These are phyloP conservation scores for Gardenia jasminoides DNA, from an alignment of 257 asterid species.

Conservation along the genomic window DNA sequence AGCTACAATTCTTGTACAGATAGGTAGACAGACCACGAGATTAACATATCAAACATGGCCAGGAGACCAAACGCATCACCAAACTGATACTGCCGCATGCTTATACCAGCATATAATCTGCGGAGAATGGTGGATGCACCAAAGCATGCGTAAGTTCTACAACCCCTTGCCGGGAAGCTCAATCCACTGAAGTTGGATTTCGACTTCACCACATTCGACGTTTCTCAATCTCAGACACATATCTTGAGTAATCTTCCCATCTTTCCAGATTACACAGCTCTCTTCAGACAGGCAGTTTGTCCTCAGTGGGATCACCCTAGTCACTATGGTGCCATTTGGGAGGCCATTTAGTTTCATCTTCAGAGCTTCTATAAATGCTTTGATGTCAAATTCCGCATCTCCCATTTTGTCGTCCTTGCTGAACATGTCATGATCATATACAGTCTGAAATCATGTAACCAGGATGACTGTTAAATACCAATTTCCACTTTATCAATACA, in stretches of 20 bases:
- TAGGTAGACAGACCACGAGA: not conserved
- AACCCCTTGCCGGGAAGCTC: constrained; percentile 43
- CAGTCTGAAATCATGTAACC: constrained; percentile 32
- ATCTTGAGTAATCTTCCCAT: constrained; percentile 38
- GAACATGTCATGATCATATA: constrained; percentile 50
- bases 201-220: constrained; percentile 50
- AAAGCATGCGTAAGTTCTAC: constrained; percentile 13
- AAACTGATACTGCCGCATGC: not conserved
- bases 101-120: not conserved
- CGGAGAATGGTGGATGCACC: not conserved
- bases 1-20: constrained; percentile 9
- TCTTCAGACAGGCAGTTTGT: constrained; percentile 44
- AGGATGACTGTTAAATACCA: not conserved
- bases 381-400: constrained; percentile 46
- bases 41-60: not conserved
- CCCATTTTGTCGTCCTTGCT: constrained; percentile 54
- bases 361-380: constrained; percentile 36
- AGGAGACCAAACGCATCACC: not conserved
- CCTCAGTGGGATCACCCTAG: constrained; percentile 33
- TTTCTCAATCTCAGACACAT: constrained; percentile 46
- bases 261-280: constrained; percentile 33
- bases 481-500: not conserved
- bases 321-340: constrained; percentile 37
- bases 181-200: constrained; percentile 50
- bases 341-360: constrained; percentile 36